Evolutionary conservation across 1,284 basidiomycete genomes (phyloP).

Genomic region (Ganoderma multipileum): DNA sequence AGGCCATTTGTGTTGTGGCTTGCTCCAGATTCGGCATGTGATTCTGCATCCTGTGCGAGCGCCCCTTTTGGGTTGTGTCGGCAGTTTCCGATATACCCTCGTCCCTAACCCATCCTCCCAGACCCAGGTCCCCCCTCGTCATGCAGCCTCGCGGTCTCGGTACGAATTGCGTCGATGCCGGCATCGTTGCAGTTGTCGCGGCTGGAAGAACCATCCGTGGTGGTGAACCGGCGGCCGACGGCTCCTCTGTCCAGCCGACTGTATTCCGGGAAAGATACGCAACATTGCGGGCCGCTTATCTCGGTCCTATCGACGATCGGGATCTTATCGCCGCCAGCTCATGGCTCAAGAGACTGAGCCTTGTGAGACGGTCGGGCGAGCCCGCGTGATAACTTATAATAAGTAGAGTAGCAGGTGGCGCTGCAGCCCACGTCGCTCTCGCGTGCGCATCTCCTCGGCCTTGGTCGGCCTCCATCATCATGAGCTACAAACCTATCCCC

Average conservation of each 20-base stretch:
- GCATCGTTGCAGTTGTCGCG: not conserved
- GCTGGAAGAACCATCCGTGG: not conserved
- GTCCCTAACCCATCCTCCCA: not conserved
- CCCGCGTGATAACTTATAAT: conserved; percentile 18
- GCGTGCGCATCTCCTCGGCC: not conserved
- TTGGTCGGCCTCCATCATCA: conserved; percentile 25
- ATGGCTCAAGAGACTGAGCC: not conserved
- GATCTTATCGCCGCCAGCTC: conserved; percentile 2
- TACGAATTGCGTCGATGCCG: not conserved
- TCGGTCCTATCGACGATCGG: conserved; percentile 5
- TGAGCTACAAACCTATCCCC: conserved; percentile 53
- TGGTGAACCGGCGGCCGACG: not conserved
- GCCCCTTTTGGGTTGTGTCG: conserved; percentile 2
- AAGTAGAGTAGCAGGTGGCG: conserved; percentile 8
- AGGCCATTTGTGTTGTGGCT: conserved; percentile 19
- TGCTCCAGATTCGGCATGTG: conserved; percentile 23
- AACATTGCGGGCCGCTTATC: conserved; percentile 10
- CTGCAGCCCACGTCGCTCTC: conserved; percentile 3
- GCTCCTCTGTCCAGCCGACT: not conserved
- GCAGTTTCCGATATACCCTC: not conserved
- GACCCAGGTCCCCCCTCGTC: not conserved
- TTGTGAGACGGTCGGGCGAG: not conserved
- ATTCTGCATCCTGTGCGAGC: conserved; percentile 13
- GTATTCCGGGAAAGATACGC: not conserved
- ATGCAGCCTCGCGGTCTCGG: not conserved